Percentiles rank a stretch among this genome's conserved stretches.
Evolutionary conservation across 768 basidiomycete genomes (phyloP).

Genomic region (Phanerochaete sordida): DNA sequence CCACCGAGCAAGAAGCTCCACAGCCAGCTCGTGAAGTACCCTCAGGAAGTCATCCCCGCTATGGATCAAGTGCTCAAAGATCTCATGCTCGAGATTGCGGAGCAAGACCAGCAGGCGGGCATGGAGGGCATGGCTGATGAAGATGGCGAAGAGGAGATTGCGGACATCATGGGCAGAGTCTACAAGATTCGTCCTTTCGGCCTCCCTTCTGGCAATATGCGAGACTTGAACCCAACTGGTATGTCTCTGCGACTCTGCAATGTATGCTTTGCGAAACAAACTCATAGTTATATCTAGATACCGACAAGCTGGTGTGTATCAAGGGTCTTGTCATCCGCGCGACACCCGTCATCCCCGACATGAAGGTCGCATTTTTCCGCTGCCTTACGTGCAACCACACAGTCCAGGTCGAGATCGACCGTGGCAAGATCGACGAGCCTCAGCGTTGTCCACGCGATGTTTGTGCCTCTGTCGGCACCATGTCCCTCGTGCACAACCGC

Average conservation of each 20-base stretch:
- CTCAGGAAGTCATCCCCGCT: constrained; percentile 94
- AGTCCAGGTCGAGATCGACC: constrained; percentile 94
- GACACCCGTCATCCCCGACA: constrained; percentile 97
- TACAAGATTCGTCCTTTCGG: constrained; percentile 96
- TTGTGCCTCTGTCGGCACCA: constrained; percentile 82
- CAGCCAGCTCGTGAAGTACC: constrained; percentile 84
- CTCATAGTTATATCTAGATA: constrained; percentile 52
- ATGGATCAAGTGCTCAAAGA: constrained; percentile 98
- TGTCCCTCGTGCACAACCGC: constrained; percentile 95
- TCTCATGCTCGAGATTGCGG: constrained; percentile 83
- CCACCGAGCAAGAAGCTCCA: constrained; percentile 82
- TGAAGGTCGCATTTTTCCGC: constrained; percentile 98
- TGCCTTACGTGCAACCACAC: constrained; percentile 95
- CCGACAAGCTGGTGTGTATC: constrained; percentile 94
- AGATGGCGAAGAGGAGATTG: constrained; percentile 81
- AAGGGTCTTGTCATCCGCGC: constrained; percentile 97
- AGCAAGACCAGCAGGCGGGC: constrained; percentile 70
- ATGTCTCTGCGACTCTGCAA: constrained; percentile 16
- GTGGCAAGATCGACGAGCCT: constrained; percentile 97
- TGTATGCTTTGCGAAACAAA: too few relatives aligned
- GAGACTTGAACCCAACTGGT: constrained; percentile 93
- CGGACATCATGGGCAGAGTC: constrained; percentile 80
- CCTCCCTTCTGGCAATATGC: constrained; percentile 83
- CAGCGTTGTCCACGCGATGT: constrained; percentile 89
- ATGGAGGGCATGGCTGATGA: constrained; percentile 73